Evolutionary conservation across 2,329 filamentous ascomycete genomes (phyloP).

Genomic region (Neurospora sp.): DNA sequence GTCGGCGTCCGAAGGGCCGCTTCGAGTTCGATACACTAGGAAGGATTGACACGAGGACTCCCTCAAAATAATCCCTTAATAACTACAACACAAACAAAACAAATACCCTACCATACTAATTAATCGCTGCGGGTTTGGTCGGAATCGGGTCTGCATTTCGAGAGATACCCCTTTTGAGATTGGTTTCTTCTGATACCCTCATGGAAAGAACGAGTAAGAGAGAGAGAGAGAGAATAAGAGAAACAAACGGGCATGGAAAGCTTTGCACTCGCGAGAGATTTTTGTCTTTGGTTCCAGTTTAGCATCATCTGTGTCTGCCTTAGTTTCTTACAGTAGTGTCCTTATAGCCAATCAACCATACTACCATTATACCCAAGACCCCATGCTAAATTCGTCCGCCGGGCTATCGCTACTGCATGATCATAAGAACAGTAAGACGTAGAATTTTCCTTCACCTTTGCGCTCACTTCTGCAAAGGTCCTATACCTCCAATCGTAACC

Average conservation of each 20-base stretch:
- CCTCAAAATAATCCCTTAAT: slow-evolving; percentile 19
- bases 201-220: slow-evolving; percentile 1
- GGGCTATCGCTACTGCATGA: not conserved
- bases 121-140: slow-evolving; percentile 25
- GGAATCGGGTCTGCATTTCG: slow-evolving; percentile 47
- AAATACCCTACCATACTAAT: slow-evolving; percentile 6
- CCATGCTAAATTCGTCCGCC: not conserved
- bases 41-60: slow-evolving; percentile 12
- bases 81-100: slow-evolving; percentile 7
- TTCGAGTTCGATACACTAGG: slow-evolving; percentile 14
- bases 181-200: slow-evolving; percentile 28
- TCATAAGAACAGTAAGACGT: not conserved
- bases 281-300: not conserved
- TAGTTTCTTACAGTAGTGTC: not conserved
- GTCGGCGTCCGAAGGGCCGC: slow-evolving; percentile 5
- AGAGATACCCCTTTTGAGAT: slow-evolving; percentile 43
- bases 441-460: slow-evolving; percentile 5
- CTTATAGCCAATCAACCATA: not conserved
- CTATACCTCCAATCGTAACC: slow-evolving; percentile 46
- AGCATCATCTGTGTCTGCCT: not conserved
- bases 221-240: not conserved
- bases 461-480: slow-evolving; percentile 34
- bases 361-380: not conserved
- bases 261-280: not conserved
- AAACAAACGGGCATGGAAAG: not conserved